Evolutionary conservation across 1,284 basidiomycete genomes (phyloP), one percentile per base, ranked within the genome.

Genomic region (Marasmius tenuissimus): DNA sequence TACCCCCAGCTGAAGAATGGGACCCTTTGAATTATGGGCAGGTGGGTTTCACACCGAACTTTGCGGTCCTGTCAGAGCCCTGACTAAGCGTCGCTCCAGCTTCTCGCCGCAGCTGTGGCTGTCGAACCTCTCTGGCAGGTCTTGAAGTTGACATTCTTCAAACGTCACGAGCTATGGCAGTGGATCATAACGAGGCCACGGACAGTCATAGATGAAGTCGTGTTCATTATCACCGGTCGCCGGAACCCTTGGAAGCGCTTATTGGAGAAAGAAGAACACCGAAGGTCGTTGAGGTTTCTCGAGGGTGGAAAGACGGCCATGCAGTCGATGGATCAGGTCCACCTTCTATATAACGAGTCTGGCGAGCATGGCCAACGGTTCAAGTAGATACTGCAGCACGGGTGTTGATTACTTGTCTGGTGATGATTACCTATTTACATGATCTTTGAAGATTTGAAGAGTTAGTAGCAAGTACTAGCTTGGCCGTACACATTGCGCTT

Each of bases 221-320:
- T 65, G 8, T 65, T 60, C 55, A 35, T 65, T 27, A 38, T 65
- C 12, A 65, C 63, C 0, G 63, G 63, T 4, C 60, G 51, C 34
- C 61, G 61, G 34, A 65, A 65, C 52, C 61, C 63, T 22, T 62
- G 63, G 62, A 57, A 65, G 20, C 52, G 38, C 5, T 16, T 54
- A 10, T 16, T n/a, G 50, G 52, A 54, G 16, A 54, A 27, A 27
- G 27, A 27, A 2, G 27, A 27, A 4, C 27, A 27, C 4, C 27
- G 27, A 27, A 27, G 27, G 27, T 27, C 27, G 27, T 27, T 27
- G 27, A 27, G 2, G 27, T 27, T 4, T 27, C 27, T 27, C 27
- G 27, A 27, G 27, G 27, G 27, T 27, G 27, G 27, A 27, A 27
- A 27, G 27, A 27, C 27, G 4, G 27, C 27, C 27, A 27, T 27